phyloP scores from a whole-genome alignment of 140 eudicot species.

The Stevia rebaudiana region DNA sequence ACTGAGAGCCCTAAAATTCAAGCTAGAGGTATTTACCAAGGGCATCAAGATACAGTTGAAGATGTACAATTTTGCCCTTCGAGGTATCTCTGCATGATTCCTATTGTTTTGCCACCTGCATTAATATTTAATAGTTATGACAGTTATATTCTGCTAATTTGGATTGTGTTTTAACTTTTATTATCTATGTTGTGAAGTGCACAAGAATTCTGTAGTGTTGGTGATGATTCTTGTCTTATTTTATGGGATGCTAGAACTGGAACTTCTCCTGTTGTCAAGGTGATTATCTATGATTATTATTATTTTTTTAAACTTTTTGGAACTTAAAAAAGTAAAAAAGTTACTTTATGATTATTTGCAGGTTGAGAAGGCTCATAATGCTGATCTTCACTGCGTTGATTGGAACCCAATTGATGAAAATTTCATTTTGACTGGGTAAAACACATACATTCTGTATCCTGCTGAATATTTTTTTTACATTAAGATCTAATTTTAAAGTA shows the following conservation, averaged over 20 bases:
- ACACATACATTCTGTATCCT: background rate
- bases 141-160: background rate
- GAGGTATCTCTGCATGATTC: conserved; percentile 59
- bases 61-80: conserved; percentile 94
- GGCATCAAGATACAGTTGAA: conserved; percentile 82
- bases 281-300: too few relatives aligned
- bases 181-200: conserved; percentile 43
- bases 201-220: conserved; percentile 93
- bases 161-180: background rate
- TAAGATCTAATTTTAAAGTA: background rate
- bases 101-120: background rate
- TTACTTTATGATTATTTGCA: conserved; percentile 23
- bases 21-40: conserved; percentile 74
- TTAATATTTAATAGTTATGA: background rate
- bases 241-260: conserved; percentile 94
- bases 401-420: conserved; percentile 87
- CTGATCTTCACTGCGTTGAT: conserved; percentile 92
- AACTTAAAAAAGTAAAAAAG: background rate
- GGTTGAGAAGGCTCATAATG: conserved; percentile 92
- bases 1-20: conserved; percentile 49
- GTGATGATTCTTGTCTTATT: conserved; percentile 95
- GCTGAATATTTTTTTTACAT: background rate
- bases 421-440: conserved; percentile 76
- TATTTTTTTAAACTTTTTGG: background rate
- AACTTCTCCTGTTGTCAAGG: conserved; percentile 69